phyloP scores from a whole-genome alignment of 2,329 filamentous ascomycete species.

The Aspergillus ibericus region DNA sequence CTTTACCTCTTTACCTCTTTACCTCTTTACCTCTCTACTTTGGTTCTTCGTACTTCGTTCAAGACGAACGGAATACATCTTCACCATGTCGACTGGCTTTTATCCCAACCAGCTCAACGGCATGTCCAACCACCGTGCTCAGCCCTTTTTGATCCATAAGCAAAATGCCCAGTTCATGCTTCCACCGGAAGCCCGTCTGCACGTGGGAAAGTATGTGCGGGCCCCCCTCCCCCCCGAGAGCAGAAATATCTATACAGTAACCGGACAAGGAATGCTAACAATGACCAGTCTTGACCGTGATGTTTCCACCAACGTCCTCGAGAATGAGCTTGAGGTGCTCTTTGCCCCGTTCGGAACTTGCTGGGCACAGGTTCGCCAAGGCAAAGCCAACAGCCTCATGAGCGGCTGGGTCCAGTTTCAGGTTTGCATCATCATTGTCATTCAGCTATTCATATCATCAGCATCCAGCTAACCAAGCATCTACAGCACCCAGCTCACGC shows the following conservation, averaged over 20 bases:
- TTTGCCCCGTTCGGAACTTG: background rate
- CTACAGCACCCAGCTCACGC: no score
- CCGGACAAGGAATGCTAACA: background rate
- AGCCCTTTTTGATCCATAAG: background rate
- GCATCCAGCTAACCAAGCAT: no score
- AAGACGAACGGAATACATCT: no score
- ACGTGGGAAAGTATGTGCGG: slow-evolving; percentile 4
- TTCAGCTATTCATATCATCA: background rate
- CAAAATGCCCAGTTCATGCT: background rate
- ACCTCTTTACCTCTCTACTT: no score
- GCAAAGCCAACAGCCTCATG: slow-evolving; percentile 21
- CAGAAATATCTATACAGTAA: background rate
- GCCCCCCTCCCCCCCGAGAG: no score
- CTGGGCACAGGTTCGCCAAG: background rate
- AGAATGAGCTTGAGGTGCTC: background rate
- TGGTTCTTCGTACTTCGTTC: no score
- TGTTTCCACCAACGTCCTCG: background rate
- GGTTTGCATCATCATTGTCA: slow-evolving; percentile 20
- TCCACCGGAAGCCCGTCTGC: background rate
- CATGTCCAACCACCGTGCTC: no score
- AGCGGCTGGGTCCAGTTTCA: slow-evolving; percentile 43
- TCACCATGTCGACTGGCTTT: no score
- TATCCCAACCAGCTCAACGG: no score
- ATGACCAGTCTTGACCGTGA: background rate
- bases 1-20: no score